Evolutionary conservation across 1,284 basidiomycete genomes (phyloP), one percentile per base, ranked within the genome.

Genomic region (Pholiota adiposa): DNA sequence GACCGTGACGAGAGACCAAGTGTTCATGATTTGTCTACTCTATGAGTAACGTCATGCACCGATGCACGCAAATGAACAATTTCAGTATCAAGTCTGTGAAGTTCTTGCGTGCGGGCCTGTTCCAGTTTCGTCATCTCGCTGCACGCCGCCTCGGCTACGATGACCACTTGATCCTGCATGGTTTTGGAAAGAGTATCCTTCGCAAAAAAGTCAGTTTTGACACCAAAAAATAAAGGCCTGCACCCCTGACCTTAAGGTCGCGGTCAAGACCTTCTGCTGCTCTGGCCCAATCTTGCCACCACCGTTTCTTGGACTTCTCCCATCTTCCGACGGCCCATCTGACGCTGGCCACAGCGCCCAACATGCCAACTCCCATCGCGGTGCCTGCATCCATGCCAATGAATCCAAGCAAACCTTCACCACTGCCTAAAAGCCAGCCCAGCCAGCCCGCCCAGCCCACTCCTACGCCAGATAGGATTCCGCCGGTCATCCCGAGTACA

Each of bases 211-310:
- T 58, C 56, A 25, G 29, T 48, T 14, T 33, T 25, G 5, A 8
- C 36, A 55, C 51, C 40, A 55, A 19, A 25, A 33, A 48, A 36
- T n/a, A 23, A 27, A 40, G 27, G 21, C 29, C 25, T 29, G 19
- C n/a, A 9, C 36, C 5, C 73, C 81, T 51, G 67, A 90, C 92
- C 76, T 83, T 78, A 16, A 94, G 72, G 76, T 96, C 93, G 51
- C 89, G 81, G 63, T 85, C 83, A 52, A 93, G 75, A 8, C 93
- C 90, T 53, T 85, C 79, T 3, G 84, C 84, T 3, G 94, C 82
- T 44, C 94, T 78, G 31, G 72, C 70, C 81, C 88, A 93, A 71
- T 94, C 90, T 54, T 80, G 80, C 85, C 86, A 86, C 88, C 93
- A 96, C 51, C 74, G 76, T 55, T 70, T 77, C 72, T 93, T 90